These are phyloP conservation scores for Imleria badia DNA, from an alignment of 768 basidiomycete genomes.

Conservation along the genomic window DNA sequence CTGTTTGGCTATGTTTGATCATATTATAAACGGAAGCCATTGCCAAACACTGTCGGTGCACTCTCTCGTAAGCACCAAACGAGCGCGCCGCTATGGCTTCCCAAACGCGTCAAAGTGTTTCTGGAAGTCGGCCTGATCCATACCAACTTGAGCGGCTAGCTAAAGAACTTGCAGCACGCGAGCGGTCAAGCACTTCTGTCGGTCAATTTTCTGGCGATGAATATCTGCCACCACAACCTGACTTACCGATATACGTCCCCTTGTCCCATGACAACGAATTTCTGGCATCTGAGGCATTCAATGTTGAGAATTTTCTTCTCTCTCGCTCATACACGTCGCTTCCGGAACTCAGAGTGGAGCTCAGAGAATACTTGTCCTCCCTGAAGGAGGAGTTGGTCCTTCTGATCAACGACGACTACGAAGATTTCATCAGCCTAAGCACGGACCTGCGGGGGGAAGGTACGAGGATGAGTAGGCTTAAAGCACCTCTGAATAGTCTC, in stretches of 20 bases:
- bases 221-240: conserved; percentile 29
- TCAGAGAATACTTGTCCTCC: conserved; percentile 78
- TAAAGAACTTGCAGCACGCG: conserved; percentile 64
- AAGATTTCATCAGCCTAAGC: conserved; percentile 94
- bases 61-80: not conserved
- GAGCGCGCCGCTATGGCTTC: conserved; percentile 14
- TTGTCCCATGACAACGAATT: conserved; percentile 79
- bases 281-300: conserved; percentile 66
- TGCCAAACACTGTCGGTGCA: conserved; percentile 20
- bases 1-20: conserved; percentile 14
- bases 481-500: conserved; percentile 63
- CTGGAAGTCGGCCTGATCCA: conserved; percentile 42
- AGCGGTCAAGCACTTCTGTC: conserved; percentile 33
- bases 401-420: conserved; percentile 97
- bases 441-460: conserved; percentile 90
- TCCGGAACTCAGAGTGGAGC: conserved; percentile 82
- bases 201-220: conserved; percentile 8
- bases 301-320: conserved; percentile 85
- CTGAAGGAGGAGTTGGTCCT: conserved; percentile 93
- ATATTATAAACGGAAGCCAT: conserved; percentile 26
- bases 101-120: conserved; percentile 15
- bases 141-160: conserved; percentile 71
- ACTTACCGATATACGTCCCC: conserved; percentile 65
- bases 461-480: conserved; percentile 62
- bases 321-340: conserved; percentile 83